phyloP scores from a whole-genome alignment of 2,329 filamentous ascomycete species.

The Neopestalotiopsis sp. region DNA sequence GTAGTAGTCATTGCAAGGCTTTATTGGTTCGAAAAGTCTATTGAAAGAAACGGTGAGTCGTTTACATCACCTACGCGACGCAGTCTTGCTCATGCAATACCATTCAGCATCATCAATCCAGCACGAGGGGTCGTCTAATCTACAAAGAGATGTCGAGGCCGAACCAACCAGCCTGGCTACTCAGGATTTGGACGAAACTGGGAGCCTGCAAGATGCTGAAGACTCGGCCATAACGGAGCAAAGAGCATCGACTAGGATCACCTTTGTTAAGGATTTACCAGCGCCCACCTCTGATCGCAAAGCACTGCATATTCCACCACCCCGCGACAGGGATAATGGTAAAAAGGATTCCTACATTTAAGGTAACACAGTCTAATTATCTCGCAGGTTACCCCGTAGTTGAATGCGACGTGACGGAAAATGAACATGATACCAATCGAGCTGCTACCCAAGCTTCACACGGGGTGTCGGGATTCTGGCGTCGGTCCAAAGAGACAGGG shows the following conservation, averaged over 20 bases:
- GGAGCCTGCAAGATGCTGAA: not conserved
- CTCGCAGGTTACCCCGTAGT: not conserved
- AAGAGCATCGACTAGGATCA: not conserved
- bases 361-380: not conserved
- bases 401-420: not conserved
- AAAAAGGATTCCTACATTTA: not conserved
- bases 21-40: constrained; percentile 52
- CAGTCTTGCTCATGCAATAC: not conserved
- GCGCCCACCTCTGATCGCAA: not conserved
- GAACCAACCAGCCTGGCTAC: not conserved
- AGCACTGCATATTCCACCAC: not conserved
- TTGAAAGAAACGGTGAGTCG: constrained; percentile 43
- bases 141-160: not conserved
- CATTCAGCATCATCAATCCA: not conserved
- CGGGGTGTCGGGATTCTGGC: not conserved
- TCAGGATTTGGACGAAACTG: not conserved
- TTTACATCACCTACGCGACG: too few species aligned
- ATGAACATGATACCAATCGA: not conserved
- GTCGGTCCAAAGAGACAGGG: not conserved
- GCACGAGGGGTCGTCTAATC: not conserved
- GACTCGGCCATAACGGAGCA: not conserved
- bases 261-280: not conserved
- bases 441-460: not conserved
- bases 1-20: constrained; percentile 52
- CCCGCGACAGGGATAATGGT: not conserved